A percentile compares a stretch with the other conserved stretches of the same genome.
These are phyloP conservation scores for Solanum hybrid DNA, from an alignment of 305 asterid species.

Conservation along the genomic window DNA sequence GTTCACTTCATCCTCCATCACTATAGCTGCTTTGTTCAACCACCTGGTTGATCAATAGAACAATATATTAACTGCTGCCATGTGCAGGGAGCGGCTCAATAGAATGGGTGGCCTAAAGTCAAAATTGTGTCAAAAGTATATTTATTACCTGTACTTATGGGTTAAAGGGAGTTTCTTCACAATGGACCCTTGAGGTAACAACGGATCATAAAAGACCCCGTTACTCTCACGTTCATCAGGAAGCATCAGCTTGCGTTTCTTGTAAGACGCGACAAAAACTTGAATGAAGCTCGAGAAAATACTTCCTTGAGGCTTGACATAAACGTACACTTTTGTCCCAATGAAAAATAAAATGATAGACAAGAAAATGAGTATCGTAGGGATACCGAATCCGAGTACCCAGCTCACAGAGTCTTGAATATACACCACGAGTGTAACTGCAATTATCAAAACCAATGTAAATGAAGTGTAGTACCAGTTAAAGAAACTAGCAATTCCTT, in stretches of 20 bases:
- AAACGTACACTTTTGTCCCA: slow-evolving; percentile 47
- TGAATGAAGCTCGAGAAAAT: slow-evolving; percentile 47
- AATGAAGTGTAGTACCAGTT: slow-evolving; percentile 89
- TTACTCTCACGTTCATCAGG: slow-evolving; percentile 13
- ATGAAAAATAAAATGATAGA: slow-evolving; percentile 45
- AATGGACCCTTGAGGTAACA: slow-evolving; percentile 5
- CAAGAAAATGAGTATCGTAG: slow-evolving; percentile 43
- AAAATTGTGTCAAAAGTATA: too few relatives aligned
- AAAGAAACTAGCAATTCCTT: slow-evolving; percentile 65
- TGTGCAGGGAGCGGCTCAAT: not conserved
- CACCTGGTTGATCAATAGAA: slow-evolving; percentile 15
- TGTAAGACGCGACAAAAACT: slow-evolving; percentile 38
- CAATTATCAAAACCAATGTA: slow-evolving; percentile 46
- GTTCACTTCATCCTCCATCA: slow-evolving; percentile 41
- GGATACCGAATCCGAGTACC: slow-evolving; percentile 54
- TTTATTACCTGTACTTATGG: slow-evolving; percentile 35
- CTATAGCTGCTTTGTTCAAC: slow-evolving; percentile 60
- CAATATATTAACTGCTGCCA: not conserved
- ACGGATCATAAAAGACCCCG: slow-evolving; percentile 42
- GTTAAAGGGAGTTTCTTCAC: slow-evolving; percentile 38
- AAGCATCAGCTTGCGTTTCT: slow-evolving; percentile 42
- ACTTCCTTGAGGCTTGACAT: slow-evolving; percentile 74
- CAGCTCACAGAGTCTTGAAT: slow-evolving; percentile 65
- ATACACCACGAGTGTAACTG: slow-evolving; percentile 58
- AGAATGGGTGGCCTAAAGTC: not conserved